phyloP scores from a whole-genome alignment of 768 basidiomycete species.

The Russula sp. region DNA sequence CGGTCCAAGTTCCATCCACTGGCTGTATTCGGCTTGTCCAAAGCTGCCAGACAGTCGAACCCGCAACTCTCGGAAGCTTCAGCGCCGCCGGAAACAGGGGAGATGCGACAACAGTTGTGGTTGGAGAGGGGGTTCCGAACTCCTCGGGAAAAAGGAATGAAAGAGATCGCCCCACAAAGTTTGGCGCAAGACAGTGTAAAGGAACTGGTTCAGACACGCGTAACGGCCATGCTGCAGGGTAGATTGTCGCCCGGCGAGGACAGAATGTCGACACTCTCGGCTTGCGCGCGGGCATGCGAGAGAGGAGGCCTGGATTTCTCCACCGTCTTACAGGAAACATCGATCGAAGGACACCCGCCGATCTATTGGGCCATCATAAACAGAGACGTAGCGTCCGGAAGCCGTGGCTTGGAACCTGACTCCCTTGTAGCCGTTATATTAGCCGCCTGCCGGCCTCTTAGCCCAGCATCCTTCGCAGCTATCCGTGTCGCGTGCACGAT shows the following conservation, averaged over 20 bases:
- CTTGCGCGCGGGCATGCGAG: constrained; percentile 60
- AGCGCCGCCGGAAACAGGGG: neutral
- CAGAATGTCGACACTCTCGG: constrained; percentile 45
- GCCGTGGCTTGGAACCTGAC: constrained; percentile 29
- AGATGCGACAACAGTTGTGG: neutral
- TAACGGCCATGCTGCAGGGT: constrained; percentile 4
- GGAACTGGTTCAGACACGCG: neutral
- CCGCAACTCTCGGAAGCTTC: neutral
- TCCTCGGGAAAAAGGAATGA: neutral
- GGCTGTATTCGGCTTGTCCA: neutral
- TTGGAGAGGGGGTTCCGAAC: neutral
- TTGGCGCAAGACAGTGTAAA: neutral
- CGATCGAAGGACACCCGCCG: constrained; percentile 61
- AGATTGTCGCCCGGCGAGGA: constrained; percentile 14
- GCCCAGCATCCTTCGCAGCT: constrained; percentile 38
- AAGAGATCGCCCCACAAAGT: neutral
- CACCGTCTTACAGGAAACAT: constrained; percentile 57
- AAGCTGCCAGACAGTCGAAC: neutral
- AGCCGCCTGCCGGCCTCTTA: constrained; percentile 42
- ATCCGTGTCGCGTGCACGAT: constrained; percentile 64
- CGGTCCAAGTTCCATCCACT: constrained; percentile 8
- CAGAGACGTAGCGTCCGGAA: constrained; percentile 41
- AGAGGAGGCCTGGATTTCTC: constrained; percentile 51
- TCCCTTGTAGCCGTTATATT: constrained; percentile 51
- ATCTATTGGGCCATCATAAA: constrained; percentile 69